Evolutionary conservation across 148 eudicot species (phyloP).

Genomic region (Selenicereus undatus): DNA sequence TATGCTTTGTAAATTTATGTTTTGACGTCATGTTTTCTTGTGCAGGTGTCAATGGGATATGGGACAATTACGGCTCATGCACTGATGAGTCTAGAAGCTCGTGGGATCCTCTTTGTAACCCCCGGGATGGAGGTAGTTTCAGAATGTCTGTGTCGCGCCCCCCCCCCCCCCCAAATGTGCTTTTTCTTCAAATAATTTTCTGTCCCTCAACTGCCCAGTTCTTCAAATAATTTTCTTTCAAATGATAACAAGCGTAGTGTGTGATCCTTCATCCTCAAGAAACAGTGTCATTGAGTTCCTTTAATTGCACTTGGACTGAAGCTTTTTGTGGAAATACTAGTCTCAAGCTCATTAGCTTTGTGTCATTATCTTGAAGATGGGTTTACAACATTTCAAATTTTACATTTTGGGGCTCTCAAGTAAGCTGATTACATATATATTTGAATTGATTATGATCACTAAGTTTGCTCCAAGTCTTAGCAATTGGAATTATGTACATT

Average conservation of each 20-base stretch:
- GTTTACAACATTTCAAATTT: neutral
- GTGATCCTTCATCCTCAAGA: neutral
- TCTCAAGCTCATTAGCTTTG: neutral
- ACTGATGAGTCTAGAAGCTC: constrained; percentile 87
- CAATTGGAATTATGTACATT: neutral
- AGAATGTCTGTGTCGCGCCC: too few species aligned
- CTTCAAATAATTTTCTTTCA: neutral
- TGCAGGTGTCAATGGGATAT: constrained; percentile 87
- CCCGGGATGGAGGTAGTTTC: constrained; percentile 86
- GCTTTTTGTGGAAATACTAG: neutral
- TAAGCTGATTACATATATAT: neutral
- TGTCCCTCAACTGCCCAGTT: neutral
- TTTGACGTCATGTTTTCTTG: constrained; percentile 17
- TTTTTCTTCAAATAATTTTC: too few species aligned
- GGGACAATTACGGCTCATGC: constrained; percentile 84
- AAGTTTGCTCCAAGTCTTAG: neutral
- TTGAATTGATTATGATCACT: neutral
- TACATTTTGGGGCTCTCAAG: neutral
- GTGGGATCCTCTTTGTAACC: constrained; percentile 82
- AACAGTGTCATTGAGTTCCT: neutral
- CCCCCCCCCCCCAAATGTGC: too few species aligned
- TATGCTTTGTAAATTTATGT: neutral
- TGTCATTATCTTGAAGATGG: neutral
- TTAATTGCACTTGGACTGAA: neutral
- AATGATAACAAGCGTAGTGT: neutral